Percentiles rank a stretch among this genome's conserved stretches.
Evolutionary conservation across 164 flowering plant species (phyloP).

Genomic region (Dillenia suffruticosa): DNA sequence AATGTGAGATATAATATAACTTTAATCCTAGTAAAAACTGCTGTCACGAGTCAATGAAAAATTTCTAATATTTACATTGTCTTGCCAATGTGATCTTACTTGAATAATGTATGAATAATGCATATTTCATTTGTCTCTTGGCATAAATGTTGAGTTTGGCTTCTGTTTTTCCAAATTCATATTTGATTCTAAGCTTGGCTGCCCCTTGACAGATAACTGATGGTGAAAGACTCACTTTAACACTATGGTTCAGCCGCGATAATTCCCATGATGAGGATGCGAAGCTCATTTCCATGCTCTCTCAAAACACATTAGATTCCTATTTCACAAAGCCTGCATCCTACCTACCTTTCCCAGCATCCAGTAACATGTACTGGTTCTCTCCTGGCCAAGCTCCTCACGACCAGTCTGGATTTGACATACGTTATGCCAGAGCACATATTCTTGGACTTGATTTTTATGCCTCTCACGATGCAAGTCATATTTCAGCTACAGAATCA

Average conservation of each 20-base stretch:
- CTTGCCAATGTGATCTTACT: too few species aligned
- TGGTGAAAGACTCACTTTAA: conserved; percentile 88
- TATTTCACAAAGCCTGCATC: conserved; percentile 16
- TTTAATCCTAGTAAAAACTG: too few species aligned
- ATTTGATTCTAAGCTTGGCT: too few species aligned
- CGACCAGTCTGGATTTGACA: conserved; percentile 50
- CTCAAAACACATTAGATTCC: conserved; percentile 19
- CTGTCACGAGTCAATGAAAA: too few species aligned
- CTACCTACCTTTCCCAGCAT: conserved; percentile 59
- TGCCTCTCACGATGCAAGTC: conserved; percentile 19
- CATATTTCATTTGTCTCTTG: too few species aligned
- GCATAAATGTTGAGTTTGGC: too few species aligned
- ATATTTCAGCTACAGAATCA: conserved; percentile 11
- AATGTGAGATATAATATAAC: too few species aligned
- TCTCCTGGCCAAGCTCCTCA: conserved; percentile 40
- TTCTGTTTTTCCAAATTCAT: too few species aligned
- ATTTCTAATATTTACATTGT: too few species aligned
- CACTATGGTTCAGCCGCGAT: conserved; percentile 89
- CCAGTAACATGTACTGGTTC: conserved; percentile 92
- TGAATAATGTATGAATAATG: too few species aligned
- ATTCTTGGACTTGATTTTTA: conserved; percentile 53
- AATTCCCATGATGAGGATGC: conserved; percentile 78
- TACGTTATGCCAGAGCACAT: conserved; percentile 71
- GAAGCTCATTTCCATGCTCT: conserved; percentile 62
- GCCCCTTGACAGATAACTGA: conserved; percentile 46